These are phyloP conservation scores for Biscogniauxia mediterranea DNA, from an alignment of 2,329 filamentous ascomycete species.

Conservation along the genomic window DNA sequence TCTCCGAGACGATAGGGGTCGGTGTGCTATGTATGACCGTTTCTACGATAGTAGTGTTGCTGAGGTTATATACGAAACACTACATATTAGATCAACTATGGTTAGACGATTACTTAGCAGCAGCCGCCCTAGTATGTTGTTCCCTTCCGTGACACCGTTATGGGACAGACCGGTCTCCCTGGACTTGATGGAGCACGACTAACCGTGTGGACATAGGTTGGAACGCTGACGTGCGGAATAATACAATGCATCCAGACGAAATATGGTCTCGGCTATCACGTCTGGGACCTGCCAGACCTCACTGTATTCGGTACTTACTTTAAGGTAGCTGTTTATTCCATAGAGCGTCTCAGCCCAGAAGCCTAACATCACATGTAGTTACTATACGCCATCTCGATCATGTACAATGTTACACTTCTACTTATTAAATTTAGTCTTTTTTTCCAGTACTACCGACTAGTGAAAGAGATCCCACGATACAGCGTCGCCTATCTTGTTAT, in stretches of 20 bases:
- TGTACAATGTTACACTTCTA: constrained; percentile 19
- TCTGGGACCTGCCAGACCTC: constrained; percentile 11
- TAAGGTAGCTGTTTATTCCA: constrained; percentile 12
- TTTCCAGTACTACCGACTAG: constrained; percentile 25
- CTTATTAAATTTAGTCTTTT: constrained; percentile 24
- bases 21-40: constrained; percentile 15
- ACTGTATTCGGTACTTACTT: constrained; percentile 5
- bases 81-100: constrained; percentile 16
- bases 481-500: constrained; percentile 14
- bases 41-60: constrained; percentile 14
- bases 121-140: constrained; percentile 19
- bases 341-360: neutral
- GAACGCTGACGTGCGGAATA: constrained; percentile 15
- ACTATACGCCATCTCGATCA: constrained; percentile 18
- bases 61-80: constrained; percentile 19
- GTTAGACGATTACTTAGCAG: constrained; percentile 18
- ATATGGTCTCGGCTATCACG: constrained; percentile 17
- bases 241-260: constrained; percentile 16
- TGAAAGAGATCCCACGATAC: constrained; percentile 20
- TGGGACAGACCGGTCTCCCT: neutral
- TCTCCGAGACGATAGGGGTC: constrained; percentile 13
- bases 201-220: constrained; percentile 3
- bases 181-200: constrained; percentile 3
- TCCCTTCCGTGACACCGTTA: neutral
- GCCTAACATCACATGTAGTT: constrained; percentile 15